These are phyloP conservation scores for Trichoderma koningiopsis DNA, from an alignment of 2,329 filamentous ascomycete species.

Conservation along the genomic window DNA sequence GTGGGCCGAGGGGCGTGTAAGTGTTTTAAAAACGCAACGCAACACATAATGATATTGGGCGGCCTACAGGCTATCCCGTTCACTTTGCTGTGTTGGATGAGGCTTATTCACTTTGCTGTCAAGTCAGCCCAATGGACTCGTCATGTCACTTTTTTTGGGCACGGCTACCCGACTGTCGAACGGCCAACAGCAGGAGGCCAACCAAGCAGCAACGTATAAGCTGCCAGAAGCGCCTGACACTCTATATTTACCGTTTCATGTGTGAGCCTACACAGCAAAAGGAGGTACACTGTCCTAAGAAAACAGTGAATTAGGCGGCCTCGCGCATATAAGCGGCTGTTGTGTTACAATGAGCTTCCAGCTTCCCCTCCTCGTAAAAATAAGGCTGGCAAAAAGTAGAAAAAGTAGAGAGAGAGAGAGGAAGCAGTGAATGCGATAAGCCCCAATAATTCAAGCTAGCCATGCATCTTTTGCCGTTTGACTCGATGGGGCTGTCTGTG, in stretches of 20 bases:
- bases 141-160: background rate
- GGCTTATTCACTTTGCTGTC: conserved; percentile 1
- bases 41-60: background rate
- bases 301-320: background rate
- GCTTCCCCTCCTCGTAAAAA: background rate
- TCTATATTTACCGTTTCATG: background rate
- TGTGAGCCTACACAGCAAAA: background rate
- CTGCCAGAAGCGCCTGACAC: background rate
- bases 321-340: background rate
- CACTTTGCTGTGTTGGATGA: background rate
- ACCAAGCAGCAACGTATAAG: background rate
- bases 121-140: conserved; percentile 4
- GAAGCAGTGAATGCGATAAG: background rate
- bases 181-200: background rate
- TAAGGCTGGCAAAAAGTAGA: background rate
- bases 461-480: conserved; percentile 12
- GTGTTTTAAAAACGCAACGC: background rate
- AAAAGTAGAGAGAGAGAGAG: no score
- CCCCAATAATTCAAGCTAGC: no score
- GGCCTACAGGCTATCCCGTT: background rate
- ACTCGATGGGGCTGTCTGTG: no score
- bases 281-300: background rate
- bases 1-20: background rate
- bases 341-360: background rate
- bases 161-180: background rate